Evolutionary conservation across 2,329 filamentous ascomycete species (phyloP), one percentile per base, ranked within the genome.

Genomic region (Claviceps monticola): DNA sequence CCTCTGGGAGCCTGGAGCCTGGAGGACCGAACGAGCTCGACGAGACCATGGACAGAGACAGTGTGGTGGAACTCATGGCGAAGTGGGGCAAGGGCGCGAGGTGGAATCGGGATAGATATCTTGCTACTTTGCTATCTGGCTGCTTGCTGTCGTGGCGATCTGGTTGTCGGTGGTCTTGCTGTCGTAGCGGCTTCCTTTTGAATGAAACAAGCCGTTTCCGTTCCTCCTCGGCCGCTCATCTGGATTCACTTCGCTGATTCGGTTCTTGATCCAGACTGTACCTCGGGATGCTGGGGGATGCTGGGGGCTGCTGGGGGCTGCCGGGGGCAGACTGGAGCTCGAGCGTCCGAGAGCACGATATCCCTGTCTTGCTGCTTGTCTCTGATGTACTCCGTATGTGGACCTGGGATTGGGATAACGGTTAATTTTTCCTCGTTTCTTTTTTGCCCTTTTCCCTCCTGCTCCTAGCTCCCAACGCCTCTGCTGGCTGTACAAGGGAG

Each of bases 51-150:
- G 29, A 34, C 14, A 41, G 44, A 46, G 45, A 46, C 45, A 46
- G 44, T 46, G 29, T n/a, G 45, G 45, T 46, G 45, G 45, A 50
- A 41, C 46, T 16, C 21, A 14, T n/a, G 41, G 52, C 51, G 49
- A 49, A 51, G 29, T 53, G 49, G 52, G 49, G 29, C 39, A 38
- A 49, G 52, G 48, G 49, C 19, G 46, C 36, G 14, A 49, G 23
- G 43, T 9, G 9, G 9, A 21, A 21, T 21, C 21, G 21, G 21
- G 21, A 9, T 29, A 29, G 43, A 37, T 42, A 19, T 42, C 39
- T 19, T 21, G 38, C 38, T 41, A 5, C 17, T 41, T 17, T 41
- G 38, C 14, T 41, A 5, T 17, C 38, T 41, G 16, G 38, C 38
- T 41, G 13, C 17, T 41, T 41, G 38, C 38, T 41, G 13, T 41